Evolutionary conservation across 306 rosid genomes (phyloP).

Genomic region (apple (Malus domestica)): ASM211411v1 NC_041802.1:23047501-23048000

Average conservation of each 20-base stretch:
- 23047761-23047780: slow-evolving; percentile 22
- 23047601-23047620: background rate
- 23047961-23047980: slow-evolving; percentile 17
- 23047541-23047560: no score
- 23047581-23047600: no score
- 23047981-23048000: slow-evolving; percentile 5
- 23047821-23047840: slow-evolving; percentile 24
- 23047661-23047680: background rate
- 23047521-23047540: no score
- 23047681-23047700: background rate
- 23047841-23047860: slow-evolving; percentile 23
- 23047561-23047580: no score
- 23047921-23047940: slow-evolving; percentile 15
- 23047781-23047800: slow-evolving; percentile 26
- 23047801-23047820: slow-evolving; percentile 16
- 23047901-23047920: background rate
- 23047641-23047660: background rate
- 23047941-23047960: slow-evolving; percentile 11
- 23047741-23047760: slow-evolving; percentile 28
- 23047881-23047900: background rate
- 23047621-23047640: background rate
- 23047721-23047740: slow-evolving; percentile 21
- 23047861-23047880: slow-evolving; percentile 2
- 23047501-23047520: no score
- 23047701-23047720: background rate